Percentiles rank a stretch among this genome's conserved stretches.
phyloP scores from a whole-genome alignment of 371 early-diverging fungal genomes.

The Apophysomyces ossiformis region DNA sequence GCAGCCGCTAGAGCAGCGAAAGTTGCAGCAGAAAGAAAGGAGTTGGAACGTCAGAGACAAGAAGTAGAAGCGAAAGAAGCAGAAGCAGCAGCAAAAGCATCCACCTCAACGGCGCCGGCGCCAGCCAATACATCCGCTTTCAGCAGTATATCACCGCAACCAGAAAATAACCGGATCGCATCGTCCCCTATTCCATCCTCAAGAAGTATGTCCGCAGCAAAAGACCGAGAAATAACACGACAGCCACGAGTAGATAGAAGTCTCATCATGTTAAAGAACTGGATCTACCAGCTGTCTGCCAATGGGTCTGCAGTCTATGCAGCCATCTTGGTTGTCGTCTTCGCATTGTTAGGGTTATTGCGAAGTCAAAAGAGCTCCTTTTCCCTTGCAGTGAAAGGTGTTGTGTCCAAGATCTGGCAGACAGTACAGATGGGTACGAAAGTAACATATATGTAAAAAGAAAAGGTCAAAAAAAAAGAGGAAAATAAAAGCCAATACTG shows the following conservation, averaged over 20 bases:
- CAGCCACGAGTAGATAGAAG: constrained; percentile 10
- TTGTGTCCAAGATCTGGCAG: constrained; percentile 42
- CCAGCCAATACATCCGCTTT: background rate
- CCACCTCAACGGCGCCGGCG: constrained; percentile 15
- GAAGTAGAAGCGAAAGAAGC: constrained; percentile 7
- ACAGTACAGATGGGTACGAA: constrained; percentile 52
- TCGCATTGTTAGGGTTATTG: constrained; percentile 34
- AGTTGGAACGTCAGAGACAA: constrained; percentile 17
- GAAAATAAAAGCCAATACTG: background rate
- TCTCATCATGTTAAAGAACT: constrained; percentile 23
- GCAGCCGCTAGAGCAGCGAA: constrained; percentile 14
- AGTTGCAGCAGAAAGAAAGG: constrained; percentile 14
- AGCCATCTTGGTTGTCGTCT: constrained; percentile 29
- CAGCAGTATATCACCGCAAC: constrained; percentile 8
- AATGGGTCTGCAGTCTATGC: constrained; percentile 26
- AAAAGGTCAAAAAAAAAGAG: background rate
- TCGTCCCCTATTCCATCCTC: background rate
- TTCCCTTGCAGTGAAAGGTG: constrained; percentile 25
- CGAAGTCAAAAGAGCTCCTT: constrained; percentile 33
- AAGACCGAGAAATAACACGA: background rate
- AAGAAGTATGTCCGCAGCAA: background rate
- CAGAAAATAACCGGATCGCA: constrained; percentile 6
- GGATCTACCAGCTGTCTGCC: constrained; percentile 29
- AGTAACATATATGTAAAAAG: constrained; percentile 45
- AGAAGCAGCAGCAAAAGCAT: constrained; percentile 14